Percentiles rank a stretch among this genome's conserved stretches.
phyloP scores from a whole-genome alignment of 2,329 filamentous ascomycete species.

The Pyrenophora seminiperda region DNA sequence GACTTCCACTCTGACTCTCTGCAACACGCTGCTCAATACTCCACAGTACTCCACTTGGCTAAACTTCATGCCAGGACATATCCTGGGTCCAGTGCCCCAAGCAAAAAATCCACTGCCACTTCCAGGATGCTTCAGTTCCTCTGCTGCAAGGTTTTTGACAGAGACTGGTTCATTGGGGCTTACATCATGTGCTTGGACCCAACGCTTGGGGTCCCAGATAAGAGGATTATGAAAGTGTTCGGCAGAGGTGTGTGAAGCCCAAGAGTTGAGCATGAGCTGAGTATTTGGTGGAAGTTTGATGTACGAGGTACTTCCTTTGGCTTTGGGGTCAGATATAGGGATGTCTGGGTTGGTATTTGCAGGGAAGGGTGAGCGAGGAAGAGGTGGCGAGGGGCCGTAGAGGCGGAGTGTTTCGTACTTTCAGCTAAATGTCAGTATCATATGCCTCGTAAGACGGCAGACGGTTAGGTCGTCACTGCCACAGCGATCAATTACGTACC shows the following conservation, averaged over 20 bases:
- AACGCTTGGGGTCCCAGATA: slow-evolving; percentile 43
- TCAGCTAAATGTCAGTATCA: not conserved
- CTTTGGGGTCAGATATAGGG: not conserved
- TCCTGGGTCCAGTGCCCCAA: slow-evolving; percentile 57
- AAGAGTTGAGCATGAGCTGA: slow-evolving; percentile 22
- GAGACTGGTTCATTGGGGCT: slow-evolving; percentile 2
- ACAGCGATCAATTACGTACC: slow-evolving; percentile 34
- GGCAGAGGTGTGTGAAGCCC: slow-evolving; percentile 37
- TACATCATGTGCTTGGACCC: slow-evolving; percentile 26
- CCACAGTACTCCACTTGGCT: slow-evolving; percentile 61
- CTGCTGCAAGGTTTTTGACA: not conserved
- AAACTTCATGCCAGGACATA: slow-evolving; percentile 62
- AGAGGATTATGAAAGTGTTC: slow-evolving; percentile 30
- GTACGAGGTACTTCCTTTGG: not conserved
- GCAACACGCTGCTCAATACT: slow-evolving; percentile 45
- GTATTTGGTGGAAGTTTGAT: slow-evolving; percentile 21
- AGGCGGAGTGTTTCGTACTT: slow-evolving; percentile 38
- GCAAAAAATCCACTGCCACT: slow-evolving; percentile 46
- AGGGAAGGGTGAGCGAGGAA: slow-evolving; percentile 17
- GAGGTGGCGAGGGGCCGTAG: slow-evolving; percentile 26
- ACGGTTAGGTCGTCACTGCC: not conserved
- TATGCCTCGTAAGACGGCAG: not conserved
- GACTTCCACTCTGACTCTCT: slow-evolving; percentile 6
- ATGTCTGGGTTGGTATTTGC: slow-evolving; percentile 8
- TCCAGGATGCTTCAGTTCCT: slow-evolving; percentile 13